Percentiles rank a stretch among this genome's conserved stretches.
Conservation (phyloP, 192 early-diverging fungal species). For the Kickxella alabastrina region DNA sequence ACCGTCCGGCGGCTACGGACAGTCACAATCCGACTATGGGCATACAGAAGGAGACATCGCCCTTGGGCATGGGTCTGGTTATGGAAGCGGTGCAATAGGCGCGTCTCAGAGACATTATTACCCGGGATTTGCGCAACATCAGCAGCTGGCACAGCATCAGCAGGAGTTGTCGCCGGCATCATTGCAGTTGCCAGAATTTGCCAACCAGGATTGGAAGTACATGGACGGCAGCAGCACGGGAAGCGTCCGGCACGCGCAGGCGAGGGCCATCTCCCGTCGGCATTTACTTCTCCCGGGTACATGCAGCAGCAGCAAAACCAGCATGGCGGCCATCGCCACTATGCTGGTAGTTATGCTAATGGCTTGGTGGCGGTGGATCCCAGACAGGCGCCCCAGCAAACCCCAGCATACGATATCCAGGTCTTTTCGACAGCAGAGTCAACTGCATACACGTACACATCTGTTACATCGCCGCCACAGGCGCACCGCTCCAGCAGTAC, state of each 20-base stretch:
- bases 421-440: slow-evolving; percentile 3
- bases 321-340: background rate
- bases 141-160: slow-evolving; percentile 7
- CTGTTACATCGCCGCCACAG: slow-evolving; percentile 7
- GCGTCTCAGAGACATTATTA: slow-evolving; percentile 5
- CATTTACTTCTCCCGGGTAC: slow-evolving; percentile 6
- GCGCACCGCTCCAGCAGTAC: slow-evolving; percentile 8
- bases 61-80: background rate
- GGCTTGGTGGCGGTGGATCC: slow-evolving; percentile 2
- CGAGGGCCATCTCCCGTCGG: slow-evolving; percentile 5
- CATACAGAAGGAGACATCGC: slow-evolving; percentile 10
- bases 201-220: slow-evolving; percentile 9
- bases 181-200: slow-evolving; percentile 16
- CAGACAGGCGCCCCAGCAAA: slow-evolving; percentile 4
- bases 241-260: background rate
- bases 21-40: slow-evolving; percentile 16
- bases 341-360: slow-evolving; percentile 1
- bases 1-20: slow-evolving; percentile 8
- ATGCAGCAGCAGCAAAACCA: slow-evolving; percentile 7
- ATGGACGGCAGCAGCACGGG: background rate
- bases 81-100: background rate
- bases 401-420: slow-evolving; percentile 1
- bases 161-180: slow-evolving; percentile 2
- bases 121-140: slow-evolving; percentile 5
- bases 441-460: slow-evolving; percentile 6